Base-by-base conservation (phyloP, 805 yeast species). In the Babjeviella inositovora region DNA sequence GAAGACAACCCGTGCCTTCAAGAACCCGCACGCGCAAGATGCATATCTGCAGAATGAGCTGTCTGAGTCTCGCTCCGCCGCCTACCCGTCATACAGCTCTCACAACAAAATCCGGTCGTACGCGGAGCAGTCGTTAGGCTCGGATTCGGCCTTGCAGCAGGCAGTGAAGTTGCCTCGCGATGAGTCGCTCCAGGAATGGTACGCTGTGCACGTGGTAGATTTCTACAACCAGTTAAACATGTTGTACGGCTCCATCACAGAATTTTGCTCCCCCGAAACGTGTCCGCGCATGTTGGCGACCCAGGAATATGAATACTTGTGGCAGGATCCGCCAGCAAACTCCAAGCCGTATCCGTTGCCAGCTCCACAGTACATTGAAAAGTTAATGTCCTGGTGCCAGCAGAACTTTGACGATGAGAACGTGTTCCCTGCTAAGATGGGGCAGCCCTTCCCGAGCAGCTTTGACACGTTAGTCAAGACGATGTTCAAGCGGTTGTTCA, bases 211-310 rank as follows among this genome's bases (percentile, higher is more conserved):
- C 44, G 90, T 87, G n/a, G 96, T 85, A 10, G 97, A 87, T 47
- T 90, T 87, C 43, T 87, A 80, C 52, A 85, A 85, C 45, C 98
- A 87, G 45, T 74, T 87, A 34, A 87, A 87, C 49, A 90, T 87
- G 98, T 56, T 87, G 6, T 87, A 90, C 38, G 95, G 96, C 7
- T 71, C 96, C 4, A 79, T 90, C 32, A 87, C 97, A 1, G 94
- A 84, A 50, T 85, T 90, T 41, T 90, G 99, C 46, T 82, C 96
- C 0, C 96, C 97, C 3, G 47, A 55, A n/a, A 65, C 92, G 3
- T 90, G 99, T 45, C 97, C 98, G 3, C 57, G 90, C 28, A 90
- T 90, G 99, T 85, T 80, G 27, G 99, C 99, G 11, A 87, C 97
- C 0, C 90, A 76, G 30, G 96, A 85, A 52, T 87, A 84, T 43